Conservation (phyloP, 139 green algal species). For the Helicosporidium sp. region DNA sequence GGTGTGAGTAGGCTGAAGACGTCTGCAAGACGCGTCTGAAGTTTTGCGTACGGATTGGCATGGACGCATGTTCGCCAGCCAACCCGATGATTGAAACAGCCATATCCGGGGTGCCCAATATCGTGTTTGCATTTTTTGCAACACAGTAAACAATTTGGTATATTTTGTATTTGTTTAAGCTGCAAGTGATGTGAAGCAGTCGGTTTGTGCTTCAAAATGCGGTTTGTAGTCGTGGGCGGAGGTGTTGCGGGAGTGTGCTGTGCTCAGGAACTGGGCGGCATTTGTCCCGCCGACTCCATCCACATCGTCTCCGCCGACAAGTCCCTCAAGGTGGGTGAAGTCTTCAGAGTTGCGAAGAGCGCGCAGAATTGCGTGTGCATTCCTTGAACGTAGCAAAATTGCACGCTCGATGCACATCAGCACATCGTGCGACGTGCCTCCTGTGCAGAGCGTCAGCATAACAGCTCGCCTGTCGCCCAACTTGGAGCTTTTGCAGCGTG, state of each 20-base stretch:
- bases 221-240: conserved; percentile 46
- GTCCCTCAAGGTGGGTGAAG: conserved; percentile 32
- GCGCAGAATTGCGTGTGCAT: too few relatives aligned
- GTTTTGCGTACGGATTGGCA: too few relatives aligned
- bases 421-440: background rate
- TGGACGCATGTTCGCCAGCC: background rate
- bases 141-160: too few relatives aligned
- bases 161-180: too few relatives aligned
- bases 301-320: conserved; percentile 28
- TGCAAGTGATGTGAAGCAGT: too few relatives aligned
- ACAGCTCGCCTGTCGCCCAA: background rate
- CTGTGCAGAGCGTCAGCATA: background rate
- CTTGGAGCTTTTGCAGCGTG: background rate
- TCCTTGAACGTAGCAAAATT: too few relatives aligned
- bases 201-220: conserved; percentile 7
- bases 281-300: conserved; percentile 18
- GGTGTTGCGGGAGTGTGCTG: conserved; percentile 62
- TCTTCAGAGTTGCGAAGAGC: too few relatives aligned
- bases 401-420: background rate
- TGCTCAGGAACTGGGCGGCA: conserved; percentile 42
- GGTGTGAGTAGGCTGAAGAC: background rate
- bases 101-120: too few relatives aligned
- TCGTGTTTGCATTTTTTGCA: too few relatives aligned
- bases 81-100: background rate
- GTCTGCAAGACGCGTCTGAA: too few relatives aligned